Evolutionary conservation across 2,329 filamentous ascomycete species (phyloP).

Genomic region (Fusarium sp.): DNA sequence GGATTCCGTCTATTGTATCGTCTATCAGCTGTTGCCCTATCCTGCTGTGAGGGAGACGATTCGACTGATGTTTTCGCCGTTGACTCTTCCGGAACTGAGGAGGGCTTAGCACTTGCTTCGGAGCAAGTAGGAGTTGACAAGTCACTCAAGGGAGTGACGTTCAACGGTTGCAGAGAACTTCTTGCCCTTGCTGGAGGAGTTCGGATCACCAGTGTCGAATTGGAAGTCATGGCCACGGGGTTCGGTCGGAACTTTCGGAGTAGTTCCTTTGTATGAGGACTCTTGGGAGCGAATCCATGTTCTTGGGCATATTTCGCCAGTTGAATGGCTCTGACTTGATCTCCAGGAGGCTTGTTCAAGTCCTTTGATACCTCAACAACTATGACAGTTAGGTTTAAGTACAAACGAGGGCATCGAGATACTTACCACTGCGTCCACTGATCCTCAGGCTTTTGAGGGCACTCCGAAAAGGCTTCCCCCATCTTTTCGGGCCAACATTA

Average conservation of each 20-base stretch:
- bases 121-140: slow-evolving; percentile 47
- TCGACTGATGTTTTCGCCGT: slow-evolving; percentile 52
- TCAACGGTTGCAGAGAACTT: slow-evolving; percentile 45
- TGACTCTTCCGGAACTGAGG: slow-evolving; percentile 40
- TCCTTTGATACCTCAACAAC: slow-evolving; percentile 42
- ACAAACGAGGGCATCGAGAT: neutral
- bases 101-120: slow-evolving; percentile 42
- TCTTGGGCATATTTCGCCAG: neutral
- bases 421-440: slow-evolving; percentile 45
- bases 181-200: slow-evolving; percentile 31
- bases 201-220: slow-evolving; percentile 47
- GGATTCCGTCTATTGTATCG: slow-evolving; percentile 48
- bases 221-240: slow-evolving; percentile 42
- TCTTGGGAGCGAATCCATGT: slow-evolving; percentile 29
- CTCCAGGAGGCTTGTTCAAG: neutral
- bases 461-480: slow-evolving; percentile 52
- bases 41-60: slow-evolving; percentile 43
- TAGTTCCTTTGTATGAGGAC: slow-evolving; percentile 40
- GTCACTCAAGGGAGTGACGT: slow-evolving; percentile 18
- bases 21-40: slow-evolving; percentile 40
- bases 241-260: slow-evolving; percentile 45
- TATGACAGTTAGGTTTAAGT: slow-evolving; percentile 20
- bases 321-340: slow-evolving; percentile 8
- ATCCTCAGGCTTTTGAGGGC: slow-evolving; percentile 50
- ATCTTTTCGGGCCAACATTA: slow-evolving; percentile 47